Conservation (phyloP, 2,329 filamentous ascomycete genomes). For the Fusarium guadeloupense region DNA sequence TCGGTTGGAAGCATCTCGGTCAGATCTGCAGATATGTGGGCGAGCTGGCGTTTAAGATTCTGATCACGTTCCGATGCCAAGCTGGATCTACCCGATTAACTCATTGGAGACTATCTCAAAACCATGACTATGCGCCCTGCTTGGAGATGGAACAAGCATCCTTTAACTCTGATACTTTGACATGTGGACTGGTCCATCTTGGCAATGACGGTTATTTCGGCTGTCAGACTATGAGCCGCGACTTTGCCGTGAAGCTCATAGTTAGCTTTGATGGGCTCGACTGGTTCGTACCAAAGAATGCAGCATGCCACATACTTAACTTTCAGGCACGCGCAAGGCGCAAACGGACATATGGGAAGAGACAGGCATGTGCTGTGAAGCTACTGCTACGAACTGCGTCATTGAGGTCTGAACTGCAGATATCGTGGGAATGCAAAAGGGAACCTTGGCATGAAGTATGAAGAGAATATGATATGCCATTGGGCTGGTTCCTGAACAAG, state of each 20-base stretch:
- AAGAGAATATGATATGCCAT: neutral
- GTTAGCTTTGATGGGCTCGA: neutral
- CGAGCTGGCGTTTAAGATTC: slow-evolving; percentile 3
- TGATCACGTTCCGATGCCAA: slow-evolving; percentile 21
- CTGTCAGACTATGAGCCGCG: neutral
- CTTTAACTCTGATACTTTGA: neutral
- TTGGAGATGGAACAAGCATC: neutral
- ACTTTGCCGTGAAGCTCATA: neutral
- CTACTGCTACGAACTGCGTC: neutral
- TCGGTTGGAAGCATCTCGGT: neutral
- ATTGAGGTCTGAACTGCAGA: neutral
- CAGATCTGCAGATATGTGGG: slow-evolving; percentile 27
- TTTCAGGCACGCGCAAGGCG: neutral
- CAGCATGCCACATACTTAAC: neutral
- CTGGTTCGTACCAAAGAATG: slow-evolving; percentile 27
- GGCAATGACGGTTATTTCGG: neutral
- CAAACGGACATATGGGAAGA: neutral
- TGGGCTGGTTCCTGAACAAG: neutral
- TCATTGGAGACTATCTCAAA: slow-evolving; percentile 6
- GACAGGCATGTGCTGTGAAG: neutral
- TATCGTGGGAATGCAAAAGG: slow-evolving; percentile 17
- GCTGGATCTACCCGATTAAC: slow-evolving; percentile 20
- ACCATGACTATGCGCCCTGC: neutral
- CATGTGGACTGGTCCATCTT: neutral
- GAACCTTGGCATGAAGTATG: neutral